Evolutionary conservation across 345 rosid genomes (phyloP).

Genomic region (Raphanus sativus): DNA sequence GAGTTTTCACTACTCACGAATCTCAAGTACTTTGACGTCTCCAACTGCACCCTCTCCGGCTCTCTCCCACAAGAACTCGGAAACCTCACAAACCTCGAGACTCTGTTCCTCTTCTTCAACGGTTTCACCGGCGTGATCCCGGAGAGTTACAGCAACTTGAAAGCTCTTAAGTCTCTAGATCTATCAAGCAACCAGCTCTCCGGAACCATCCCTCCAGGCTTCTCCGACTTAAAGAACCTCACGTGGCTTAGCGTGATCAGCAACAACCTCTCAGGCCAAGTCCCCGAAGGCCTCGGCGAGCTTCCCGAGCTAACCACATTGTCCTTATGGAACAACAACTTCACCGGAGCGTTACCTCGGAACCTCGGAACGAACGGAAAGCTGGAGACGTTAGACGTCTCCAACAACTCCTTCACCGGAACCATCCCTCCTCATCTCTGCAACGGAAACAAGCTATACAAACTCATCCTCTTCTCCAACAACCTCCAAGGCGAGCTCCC

Average conservation of each 20-base stretch:
- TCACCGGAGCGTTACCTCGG: slow-evolving; percentile 69
- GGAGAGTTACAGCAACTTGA: slow-evolving; percentile 51
- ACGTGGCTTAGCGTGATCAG: slow-evolving; percentile 60
- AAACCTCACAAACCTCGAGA: slow-evolving; percentile 60
- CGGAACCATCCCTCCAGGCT: slow-evolving; percentile 60
- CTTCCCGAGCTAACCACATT: slow-evolving; percentile 59
- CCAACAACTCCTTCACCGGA: slow-evolving; percentile 69
- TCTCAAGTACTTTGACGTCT: slow-evolving; percentile 71
- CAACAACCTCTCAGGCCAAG: slow-evolving; percentile 57
- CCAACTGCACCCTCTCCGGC: slow-evolving; percentile 66
- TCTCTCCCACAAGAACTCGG: slow-evolving; percentile 57
- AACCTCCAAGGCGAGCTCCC: slow-evolving; percentile 55
- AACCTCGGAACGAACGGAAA: slow-evolving; percentile 74
- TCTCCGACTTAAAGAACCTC: slow-evolving; percentile 56
- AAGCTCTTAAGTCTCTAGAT: slow-evolving; percentile 55
- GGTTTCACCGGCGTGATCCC: slow-evolving; percentile 68
- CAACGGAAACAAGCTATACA: slow-evolving; percentile 65
- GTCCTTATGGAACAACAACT: slow-evolving; percentile 66
- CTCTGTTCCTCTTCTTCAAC: slow-evolving; percentile 56
- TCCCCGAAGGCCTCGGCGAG: slow-evolving; percentile 67
- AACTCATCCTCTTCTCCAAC: slow-evolving; percentile 89
- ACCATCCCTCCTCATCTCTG: slow-evolving; percentile 77
- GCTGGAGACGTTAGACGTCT: slow-evolving; percentile 62
- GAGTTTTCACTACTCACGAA: slow-evolving; percentile 54
- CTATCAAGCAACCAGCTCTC: slow-evolving; percentile 68